A percentile compares a stretch with the other conserved stretches of the same genome.
phyloP scores from a whole-genome alignment of 1,139 yeast genomes.

The Casaregolazyma lundiana region DNA sequence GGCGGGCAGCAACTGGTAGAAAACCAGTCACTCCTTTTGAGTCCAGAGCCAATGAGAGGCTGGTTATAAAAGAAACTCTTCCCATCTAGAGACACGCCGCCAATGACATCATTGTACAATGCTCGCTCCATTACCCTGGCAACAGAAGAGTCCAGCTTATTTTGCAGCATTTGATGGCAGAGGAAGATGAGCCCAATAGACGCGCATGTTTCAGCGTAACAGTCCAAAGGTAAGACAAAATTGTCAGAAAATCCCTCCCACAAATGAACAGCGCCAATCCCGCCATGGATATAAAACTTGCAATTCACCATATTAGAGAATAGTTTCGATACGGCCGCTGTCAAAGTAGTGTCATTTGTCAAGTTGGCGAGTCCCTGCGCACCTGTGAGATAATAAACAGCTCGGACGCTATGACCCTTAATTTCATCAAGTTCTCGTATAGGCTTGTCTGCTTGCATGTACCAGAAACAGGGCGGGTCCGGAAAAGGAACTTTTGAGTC shows the following conservation, averaged over 20 bases:
- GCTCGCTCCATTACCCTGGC: conserved; percentile 10
- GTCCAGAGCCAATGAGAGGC: conserved; percentile 22
- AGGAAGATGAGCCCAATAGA: conserved; percentile 12
- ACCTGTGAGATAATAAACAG: conserved; percentile 8
- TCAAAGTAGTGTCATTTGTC: conserved; percentile 19
- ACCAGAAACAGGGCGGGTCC: conserved; percentile 26
- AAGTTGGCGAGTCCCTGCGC: conserved; percentile 10
- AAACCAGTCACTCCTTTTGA: conserved; percentile 26
- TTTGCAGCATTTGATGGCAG: conserved; percentile 9
- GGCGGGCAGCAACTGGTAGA: conserved; percentile 29
- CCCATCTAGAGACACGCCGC: conserved; percentile 11
- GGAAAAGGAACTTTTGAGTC: conserved; percentile 19
- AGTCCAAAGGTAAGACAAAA: conserved; percentile 26
- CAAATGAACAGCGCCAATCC: conserved; percentile 26
- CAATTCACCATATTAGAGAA: conserved; percentile 27
- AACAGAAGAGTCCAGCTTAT: conserved; percentile 2
- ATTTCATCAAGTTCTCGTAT: conserved; percentile 10
- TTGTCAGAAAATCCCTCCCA: conserved; percentile 31
- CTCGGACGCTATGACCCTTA: conserved; percentile 12
- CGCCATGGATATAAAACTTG: conserved; percentile 29
- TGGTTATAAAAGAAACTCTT: conserved; percentile 10
- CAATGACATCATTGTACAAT: conserved; percentile 9
- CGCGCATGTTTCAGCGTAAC: conserved; percentile 30
- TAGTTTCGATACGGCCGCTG: conserved; percentile 18
- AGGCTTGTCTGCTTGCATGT: conserved; percentile 15